Percentiles rank a stretch among this genome's conserved stretches.
phyloP scores from a whole-genome alignment of 2,329 filamentous ascomycete species.

The Alternaria gansuensis region DNA sequence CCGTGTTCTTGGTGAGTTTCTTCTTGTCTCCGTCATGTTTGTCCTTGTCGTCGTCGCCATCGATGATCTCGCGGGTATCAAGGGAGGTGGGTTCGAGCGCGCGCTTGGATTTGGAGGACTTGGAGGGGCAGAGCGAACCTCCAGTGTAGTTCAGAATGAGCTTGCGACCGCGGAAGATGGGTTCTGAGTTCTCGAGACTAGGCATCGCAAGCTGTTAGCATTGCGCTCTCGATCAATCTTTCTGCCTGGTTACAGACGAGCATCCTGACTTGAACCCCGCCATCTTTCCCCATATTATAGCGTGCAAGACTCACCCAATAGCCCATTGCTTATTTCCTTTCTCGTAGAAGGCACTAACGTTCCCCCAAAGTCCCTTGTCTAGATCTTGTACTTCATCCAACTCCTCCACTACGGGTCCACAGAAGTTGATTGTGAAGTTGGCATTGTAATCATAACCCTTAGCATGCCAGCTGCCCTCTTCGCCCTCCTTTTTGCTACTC shows the following conservation, averaged over 20 bases:
- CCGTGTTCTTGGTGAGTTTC: slow-evolving; percentile 62
- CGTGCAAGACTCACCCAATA: slow-evolving; percentile 68
- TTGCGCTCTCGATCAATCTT: not conserved
- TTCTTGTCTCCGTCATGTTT: slow-evolving; percentile 47
- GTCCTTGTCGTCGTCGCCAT: slow-evolving; percentile 51
- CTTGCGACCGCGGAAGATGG: slow-evolving; percentile 72
- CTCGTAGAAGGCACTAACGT: slow-evolving; percentile 81
- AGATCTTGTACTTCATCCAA: slow-evolving; percentile 71
- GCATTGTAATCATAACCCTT: slow-evolving; percentile 78
- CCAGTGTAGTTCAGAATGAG: slow-evolving; percentile 62
- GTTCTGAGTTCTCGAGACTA: slow-evolving; percentile 64
- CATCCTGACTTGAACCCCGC: not conserved
- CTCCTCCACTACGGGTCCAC: slow-evolving; percentile 74
- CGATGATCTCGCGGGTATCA: slow-evolving; percentile 52
- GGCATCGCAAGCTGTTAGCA: slow-evolving; percentile 26
- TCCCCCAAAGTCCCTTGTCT: slow-evolving; percentile 68
- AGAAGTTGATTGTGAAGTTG: slow-evolving; percentile 87
- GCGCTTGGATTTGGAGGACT: slow-evolving; percentile 36
- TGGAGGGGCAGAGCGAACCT: slow-evolving; percentile 58
- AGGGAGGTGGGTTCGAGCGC: slow-evolving; percentile 36
- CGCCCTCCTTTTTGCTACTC: slow-evolving; percentile 61
- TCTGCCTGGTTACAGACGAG: slow-evolving; percentile 6
- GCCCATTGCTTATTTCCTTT: slow-evolving; percentile 72
- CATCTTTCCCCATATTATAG: not conserved
- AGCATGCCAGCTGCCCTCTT: slow-evolving; percentile 69